phyloP scores from a whole-genome alignment of 768 basidiomycete species.

The Inosperma sp. region DNA sequence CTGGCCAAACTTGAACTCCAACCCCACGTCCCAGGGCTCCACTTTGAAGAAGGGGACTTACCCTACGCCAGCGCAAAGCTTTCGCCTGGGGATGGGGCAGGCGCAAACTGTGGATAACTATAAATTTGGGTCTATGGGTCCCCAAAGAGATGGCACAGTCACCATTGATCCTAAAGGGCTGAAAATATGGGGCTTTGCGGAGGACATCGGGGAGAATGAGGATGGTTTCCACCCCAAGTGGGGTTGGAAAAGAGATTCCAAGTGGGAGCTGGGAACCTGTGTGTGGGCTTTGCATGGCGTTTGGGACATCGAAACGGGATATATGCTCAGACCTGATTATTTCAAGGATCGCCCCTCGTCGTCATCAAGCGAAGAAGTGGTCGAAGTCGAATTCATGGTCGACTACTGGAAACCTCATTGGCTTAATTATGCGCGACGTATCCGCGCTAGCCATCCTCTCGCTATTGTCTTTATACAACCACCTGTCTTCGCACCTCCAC shows the following conservation, averaged over 20 bases:
- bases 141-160: constrained; percentile 64
- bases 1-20: constrained; percentile 60
- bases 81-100: constrained; percentile 86
- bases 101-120: constrained; percentile 78
- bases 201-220: constrained; percentile 27
- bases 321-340: constrained; percentile 67
- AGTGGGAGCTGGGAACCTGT: constrained; percentile 74
- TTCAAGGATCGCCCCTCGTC: constrained; percentile 42
- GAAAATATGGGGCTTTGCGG: constrained; percentile 59
- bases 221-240: constrained; percentile 52
- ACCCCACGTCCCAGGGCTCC: constrained; percentile 63
- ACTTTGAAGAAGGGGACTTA: constrained; percentile 81
- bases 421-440: constrained; percentile 47
- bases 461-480: constrained; percentile 90
- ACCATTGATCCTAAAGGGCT: constrained; percentile 81
- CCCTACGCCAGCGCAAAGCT: constrained; percentile 79
- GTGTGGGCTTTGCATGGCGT: constrained; percentile 88
- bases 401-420: constrained; percentile 82
- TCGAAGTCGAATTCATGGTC: constrained; percentile 57
- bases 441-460: constrained; percentile 68
- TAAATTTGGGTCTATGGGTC: constrained; percentile 77
- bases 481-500: constrained; percentile 83
- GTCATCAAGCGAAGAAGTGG: neutral
- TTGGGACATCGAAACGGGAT: constrained; percentile 75
- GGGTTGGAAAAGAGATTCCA: constrained; percentile 75